phyloP scores from a whole-genome alignment of 805 yeast genomes.

The Candida ficus region DNA sequence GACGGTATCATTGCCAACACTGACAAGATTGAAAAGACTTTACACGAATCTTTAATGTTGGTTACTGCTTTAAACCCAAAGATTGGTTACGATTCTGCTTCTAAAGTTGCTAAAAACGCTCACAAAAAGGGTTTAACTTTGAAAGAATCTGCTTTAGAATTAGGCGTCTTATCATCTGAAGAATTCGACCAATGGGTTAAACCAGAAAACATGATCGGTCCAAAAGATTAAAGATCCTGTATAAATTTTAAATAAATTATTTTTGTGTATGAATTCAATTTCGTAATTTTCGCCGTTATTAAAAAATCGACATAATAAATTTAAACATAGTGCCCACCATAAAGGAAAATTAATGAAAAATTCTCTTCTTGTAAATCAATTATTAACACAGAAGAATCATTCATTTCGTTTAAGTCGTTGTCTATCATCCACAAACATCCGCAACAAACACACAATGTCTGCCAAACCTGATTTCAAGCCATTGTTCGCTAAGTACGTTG shows the following conservation, averaged over 20 bases:
- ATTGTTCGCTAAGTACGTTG: conserved; percentile 13
- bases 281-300: too few species aligned
- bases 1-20: conserved; percentile 89
- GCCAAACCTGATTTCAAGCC: conserved; percentile 10
- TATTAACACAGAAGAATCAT: neutral
- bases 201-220: conserved; percentile 98
- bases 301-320: too few species aligned
- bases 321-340: too few species aligned
- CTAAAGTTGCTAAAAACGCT: conserved; percentile 97
- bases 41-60: conserved; percentile 95
- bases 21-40: conserved; percentile 77
- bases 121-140: conserved; percentile 96
- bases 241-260: too few species aligned
- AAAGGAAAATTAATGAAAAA: neutral
- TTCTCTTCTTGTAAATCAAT: neutral
- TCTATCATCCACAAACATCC: neutral
- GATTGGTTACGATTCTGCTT: conserved; percentile 96
- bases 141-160: conserved; percentile 90
- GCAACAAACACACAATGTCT: conserved; percentile 4
- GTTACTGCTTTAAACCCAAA: conserved; percentile 98
- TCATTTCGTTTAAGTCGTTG: neutral
- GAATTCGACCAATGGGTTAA: conserved; percentile 96
- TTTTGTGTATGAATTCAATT: too few species aligned
- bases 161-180: conserved; percentile 73
- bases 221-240: conserved; percentile 44